Conservation (phyloP, 2,329 filamentous ascomycete species). For the Fonsecaea monophora region DNA sequence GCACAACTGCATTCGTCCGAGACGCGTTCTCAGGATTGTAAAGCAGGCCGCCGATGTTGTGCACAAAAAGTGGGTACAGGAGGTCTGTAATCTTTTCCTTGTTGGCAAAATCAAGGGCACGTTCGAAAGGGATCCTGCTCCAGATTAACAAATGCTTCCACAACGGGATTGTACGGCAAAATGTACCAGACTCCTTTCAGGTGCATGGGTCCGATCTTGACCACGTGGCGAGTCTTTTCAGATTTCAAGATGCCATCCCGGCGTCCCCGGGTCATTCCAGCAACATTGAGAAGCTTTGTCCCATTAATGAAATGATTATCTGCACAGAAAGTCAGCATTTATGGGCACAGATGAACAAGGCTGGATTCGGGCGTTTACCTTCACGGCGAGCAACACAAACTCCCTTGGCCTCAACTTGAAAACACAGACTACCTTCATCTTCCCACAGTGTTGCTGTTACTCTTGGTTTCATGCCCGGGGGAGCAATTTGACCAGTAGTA, state of each 20-base stretch:
- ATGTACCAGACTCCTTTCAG: conserved; percentile 93
- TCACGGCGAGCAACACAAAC: conserved; percentile 95
- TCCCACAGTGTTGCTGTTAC: conserved; percentile 98
- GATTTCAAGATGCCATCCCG: conserved; percentile 97
- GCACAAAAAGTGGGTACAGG: conserved; percentile 93
- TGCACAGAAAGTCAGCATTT: conserved; percentile 48
- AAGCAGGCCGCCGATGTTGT: conserved; percentile 91
- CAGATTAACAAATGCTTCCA: conserved; percentile 22
- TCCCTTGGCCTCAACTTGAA: conserved; percentile 94
- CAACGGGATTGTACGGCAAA: conserved; percentile 32
- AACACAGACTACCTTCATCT: conserved; percentile 96
- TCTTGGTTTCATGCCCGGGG: conserved; percentile 92
- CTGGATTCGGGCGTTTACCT: conserved; percentile 61
- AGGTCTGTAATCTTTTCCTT: conserved; percentile 99
- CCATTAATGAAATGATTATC: conserved; percentile 99
- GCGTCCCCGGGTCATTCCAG: conserved; percentile 95
- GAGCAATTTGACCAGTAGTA: conserved; percentile 88
- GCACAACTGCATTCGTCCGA: conserved; percentile 84
- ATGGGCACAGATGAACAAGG: neutral
- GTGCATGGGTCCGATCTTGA: conserved; percentile 99
- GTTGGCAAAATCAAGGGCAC: conserved; percentile 97
- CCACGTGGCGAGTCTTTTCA: conserved; percentile 94
- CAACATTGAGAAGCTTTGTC: conserved; percentile 94
- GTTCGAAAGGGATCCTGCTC: conserved; percentile 91
- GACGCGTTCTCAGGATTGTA: conserved; percentile 92